These are phyloP conservation scores for Drosera spatulata DNA, from an alignment of 179 eudicot species.

Conservation along the genomic window DNA sequence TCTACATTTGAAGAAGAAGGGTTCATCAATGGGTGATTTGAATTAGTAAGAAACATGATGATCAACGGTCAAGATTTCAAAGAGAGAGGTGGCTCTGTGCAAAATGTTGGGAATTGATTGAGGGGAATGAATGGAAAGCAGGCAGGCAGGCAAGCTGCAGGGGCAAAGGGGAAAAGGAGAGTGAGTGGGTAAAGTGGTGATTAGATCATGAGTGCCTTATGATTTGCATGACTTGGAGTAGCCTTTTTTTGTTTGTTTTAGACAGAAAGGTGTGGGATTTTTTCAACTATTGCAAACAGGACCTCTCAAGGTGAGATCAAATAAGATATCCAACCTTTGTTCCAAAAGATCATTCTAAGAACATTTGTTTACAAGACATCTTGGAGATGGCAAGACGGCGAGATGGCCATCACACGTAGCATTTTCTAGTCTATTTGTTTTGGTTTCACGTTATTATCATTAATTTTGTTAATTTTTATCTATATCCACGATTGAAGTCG, in stretches of 20 bases:
- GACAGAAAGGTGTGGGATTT: background rate
- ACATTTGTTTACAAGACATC: no score
- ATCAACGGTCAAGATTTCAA: no score
- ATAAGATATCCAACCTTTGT: no score
- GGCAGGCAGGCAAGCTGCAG: background rate
- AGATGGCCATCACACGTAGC: no score
- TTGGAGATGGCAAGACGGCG: no score
- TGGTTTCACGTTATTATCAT: no score
- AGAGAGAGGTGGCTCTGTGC: background rate
- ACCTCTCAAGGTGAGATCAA: no score
- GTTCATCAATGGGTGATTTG: conserved; percentile 12
- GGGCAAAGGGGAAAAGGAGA: background rate
- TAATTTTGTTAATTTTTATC: no score
- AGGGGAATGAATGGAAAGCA: background rate
- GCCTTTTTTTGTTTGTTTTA: conserved; percentile 12
- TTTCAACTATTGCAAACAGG: no score
- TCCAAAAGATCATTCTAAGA: no score
- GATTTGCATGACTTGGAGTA: conserved; percentile 61
- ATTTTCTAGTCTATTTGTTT: no score
- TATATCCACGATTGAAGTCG: no score
- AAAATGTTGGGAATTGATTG: background rate
- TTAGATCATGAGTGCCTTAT: conserved; percentile 76
- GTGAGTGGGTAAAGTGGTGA: conserved; percentile 16
- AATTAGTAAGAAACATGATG: conserved; percentile 7
- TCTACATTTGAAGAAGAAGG: background rate